Evolutionary conservation across 202 grass and related monocot species (phyloP).

Genomic region (Elaeis oleifera): DNA sequence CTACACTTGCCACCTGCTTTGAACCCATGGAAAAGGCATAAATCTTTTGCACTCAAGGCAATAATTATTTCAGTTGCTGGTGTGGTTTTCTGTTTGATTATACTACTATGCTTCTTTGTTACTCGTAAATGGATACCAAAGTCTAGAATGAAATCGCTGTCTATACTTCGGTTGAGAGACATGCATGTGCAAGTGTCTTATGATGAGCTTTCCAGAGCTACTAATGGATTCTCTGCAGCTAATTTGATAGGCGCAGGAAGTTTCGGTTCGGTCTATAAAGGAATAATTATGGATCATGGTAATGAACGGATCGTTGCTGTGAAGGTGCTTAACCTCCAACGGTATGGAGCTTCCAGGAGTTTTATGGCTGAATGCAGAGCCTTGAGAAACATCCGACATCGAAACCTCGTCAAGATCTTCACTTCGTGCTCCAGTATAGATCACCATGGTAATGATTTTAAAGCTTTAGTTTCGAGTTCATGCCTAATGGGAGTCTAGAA

Average conservation of each 20-base stretch:
- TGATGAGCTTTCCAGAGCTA: slow-evolving; percentile 30
- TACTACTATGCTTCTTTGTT: slow-evolving; percentile 9
- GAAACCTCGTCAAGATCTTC: slow-evolving; percentile 32
- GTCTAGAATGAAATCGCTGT: neutral
- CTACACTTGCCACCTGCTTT: slow-evolving; percentile 26
- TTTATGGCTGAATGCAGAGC: slow-evolving; percentile 38
- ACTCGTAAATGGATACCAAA: slow-evolving; percentile 14
- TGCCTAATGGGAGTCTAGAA: too few relatives aligned
- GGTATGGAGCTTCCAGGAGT: slow-evolving; percentile 20
- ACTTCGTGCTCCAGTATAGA: too few relatives aligned
- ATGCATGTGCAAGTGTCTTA: slow-evolving; percentile 26
- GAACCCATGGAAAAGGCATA: slow-evolving; percentile 2
- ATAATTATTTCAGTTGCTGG: neutral
- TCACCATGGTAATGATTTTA: too few relatives aligned
- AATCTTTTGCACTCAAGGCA: neutral
- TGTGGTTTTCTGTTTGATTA: slow-evolving; percentile 18
- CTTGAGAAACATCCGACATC: slow-evolving; percentile 24
- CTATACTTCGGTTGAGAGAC: neutral
- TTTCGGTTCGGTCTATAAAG: slow-evolving; percentile 42
- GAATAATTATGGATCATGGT: slow-evolving; percentile 1
- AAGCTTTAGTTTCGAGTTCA: too few relatives aligned
- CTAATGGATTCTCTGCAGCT: slow-evolving; percentile 21
- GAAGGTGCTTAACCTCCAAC: slow-evolving; percentile 38
- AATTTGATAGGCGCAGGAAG: slow-evolving; percentile 39
- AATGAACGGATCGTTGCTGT: slow-evolving; percentile 25